Base-by-base conservation (phyloP, 495 filamentous ascomycete species). In the Sabuloglossum arenarium region DNA sequence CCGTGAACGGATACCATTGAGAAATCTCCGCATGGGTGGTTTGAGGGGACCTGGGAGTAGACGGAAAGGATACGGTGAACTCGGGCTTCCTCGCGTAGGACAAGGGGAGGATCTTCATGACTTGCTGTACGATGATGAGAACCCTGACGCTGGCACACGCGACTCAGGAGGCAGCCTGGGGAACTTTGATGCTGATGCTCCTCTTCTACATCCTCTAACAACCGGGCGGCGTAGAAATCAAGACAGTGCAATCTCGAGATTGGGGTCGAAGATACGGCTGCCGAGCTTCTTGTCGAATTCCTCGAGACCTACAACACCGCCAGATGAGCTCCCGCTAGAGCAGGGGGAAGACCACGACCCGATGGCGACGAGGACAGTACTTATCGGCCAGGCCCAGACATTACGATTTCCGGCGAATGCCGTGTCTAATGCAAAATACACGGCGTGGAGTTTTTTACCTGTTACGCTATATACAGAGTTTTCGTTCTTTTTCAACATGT, bases 401-500 rank as follows among this genome's bases (percentile, higher is more conserved):
- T 67, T 74, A 9, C 72, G 74, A 37, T 86, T 81, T 65, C 85
- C 85, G n/a, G 76, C 80, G 16, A 99, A 99, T 65, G 76, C 84
- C 29, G 77, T 99, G 43, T 95, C 88, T 21, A 96, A 99, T 69
- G 89, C 93, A 43, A 96, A 96, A 77, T 99, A 96, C 64, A 95
- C 90, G n/a, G 79, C 87, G 0, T 86, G 86, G 74, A 91, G 82
- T 58, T 99, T 99, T 68, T 75, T 99, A 2, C 93, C 93, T 3
- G 74, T 86, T 25, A 97, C 93, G 0, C 72, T 97, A 12, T 99
- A 94, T 66, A 95, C 97, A 71, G 93, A 99, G 62, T 99, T 99
- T 64, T 94, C 88, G 47, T 97, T 97, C 70, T 99, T 99, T 69
- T 95, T 97, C 75, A 99, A 99, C 73, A 81, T 96, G 64, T 99